Evolutionary conservation across 768 basidiomycete genomes (phyloP).

Genomic region (Phylloporus sp.): DNA sequence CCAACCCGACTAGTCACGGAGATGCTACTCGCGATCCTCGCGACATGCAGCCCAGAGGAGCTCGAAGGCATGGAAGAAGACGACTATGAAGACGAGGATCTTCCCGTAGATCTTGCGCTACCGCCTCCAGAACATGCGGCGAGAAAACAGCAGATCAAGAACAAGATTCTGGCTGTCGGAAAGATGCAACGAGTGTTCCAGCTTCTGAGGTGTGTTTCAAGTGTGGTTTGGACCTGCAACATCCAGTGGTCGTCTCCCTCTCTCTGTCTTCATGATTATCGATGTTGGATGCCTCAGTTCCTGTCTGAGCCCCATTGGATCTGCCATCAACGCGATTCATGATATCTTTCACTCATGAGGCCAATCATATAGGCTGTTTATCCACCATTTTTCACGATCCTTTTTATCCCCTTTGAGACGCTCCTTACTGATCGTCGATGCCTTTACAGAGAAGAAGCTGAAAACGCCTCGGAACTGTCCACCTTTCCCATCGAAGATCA

Average conservation of each 20-base stretch:
- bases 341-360: not conserved
- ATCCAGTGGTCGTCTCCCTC: not conserved
- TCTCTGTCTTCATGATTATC: not conserved
- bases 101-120: constrained; percentile 25
- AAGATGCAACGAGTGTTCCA: constrained; percentile 89
- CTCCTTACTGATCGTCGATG: not conserved
- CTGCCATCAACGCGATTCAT: not conserved
- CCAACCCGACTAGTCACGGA: constrained; percentile 67
- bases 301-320: not conserved
- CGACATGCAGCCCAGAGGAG: constrained; percentile 92
- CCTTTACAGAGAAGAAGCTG: constrained; percentile 62
- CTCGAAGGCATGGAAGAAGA: constrained; percentile 59
- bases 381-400: too few species aligned
- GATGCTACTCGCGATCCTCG: constrained; percentile 92
- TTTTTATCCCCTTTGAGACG: not conserved
- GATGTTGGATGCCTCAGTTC: too few species aligned
- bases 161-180: constrained; percentile 91
- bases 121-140: constrained; percentile 42
- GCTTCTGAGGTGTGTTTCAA: constrained; percentile 65
- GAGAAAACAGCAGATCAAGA: constrained; percentile 78
- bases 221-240: not conserved
- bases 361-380: not conserved
- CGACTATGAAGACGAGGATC: constrained; percentile 31
- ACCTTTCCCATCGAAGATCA: constrained; percentile 33
- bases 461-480: constrained; percentile 66